Conservation (phyloP, 192 early-diverging fungal genomes). For the Phlyctochytrium planicorne region DNA sequence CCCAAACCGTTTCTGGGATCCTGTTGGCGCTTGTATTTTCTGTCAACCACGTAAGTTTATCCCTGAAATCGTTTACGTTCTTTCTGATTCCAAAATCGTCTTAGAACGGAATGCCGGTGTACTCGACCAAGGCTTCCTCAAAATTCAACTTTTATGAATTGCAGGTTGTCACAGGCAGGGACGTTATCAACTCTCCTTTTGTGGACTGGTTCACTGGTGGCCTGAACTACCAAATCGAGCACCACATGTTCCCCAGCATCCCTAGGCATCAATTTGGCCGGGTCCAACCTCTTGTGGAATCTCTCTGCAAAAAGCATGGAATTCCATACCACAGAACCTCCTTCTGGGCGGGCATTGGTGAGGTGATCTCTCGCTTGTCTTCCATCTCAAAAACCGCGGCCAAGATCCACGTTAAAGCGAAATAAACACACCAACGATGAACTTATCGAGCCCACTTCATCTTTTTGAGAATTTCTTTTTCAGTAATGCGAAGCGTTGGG, state of each 20-base stretch:
- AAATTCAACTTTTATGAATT: constrained; percentile 75
- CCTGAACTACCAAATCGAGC: constrained; percentile 84
- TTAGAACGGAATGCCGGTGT: constrained; percentile 79
- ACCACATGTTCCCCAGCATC: constrained; percentile 82
- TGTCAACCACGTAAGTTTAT: constrained; percentile 73
- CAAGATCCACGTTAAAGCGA: too few relatives aligned
- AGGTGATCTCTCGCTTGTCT: constrained; percentile 59
- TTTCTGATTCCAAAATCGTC: background rate
- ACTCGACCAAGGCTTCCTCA: constrained; percentile 59
- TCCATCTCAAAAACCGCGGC: constrained; percentile 44
- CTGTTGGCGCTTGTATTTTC: constrained; percentile 74
- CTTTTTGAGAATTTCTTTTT: too few relatives aligned
- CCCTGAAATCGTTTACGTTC: constrained; percentile 9
- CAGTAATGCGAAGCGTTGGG: too few relatives aligned
- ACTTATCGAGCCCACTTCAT: too few relatives aligned
- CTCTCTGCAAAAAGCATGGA: constrained; percentile 65
- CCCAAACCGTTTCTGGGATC: constrained; percentile 69
- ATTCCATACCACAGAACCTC: constrained; percentile 65
- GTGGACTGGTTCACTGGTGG: constrained; percentile 82
- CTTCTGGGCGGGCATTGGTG: constrained; percentile 56
- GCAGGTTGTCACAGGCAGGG: constrained; percentile 75
- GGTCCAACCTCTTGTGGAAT: constrained; percentile 62
- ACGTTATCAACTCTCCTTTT: constrained; percentile 60
- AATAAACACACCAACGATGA: too few relatives aligned
- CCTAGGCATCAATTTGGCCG: constrained; percentile 71